A percentile compares a stretch with the other conserved stretches of the same genome.
phyloP scores from a whole-genome alignment of 352 stramenopile genomes.

The Lagenidium sp. region DNA sequence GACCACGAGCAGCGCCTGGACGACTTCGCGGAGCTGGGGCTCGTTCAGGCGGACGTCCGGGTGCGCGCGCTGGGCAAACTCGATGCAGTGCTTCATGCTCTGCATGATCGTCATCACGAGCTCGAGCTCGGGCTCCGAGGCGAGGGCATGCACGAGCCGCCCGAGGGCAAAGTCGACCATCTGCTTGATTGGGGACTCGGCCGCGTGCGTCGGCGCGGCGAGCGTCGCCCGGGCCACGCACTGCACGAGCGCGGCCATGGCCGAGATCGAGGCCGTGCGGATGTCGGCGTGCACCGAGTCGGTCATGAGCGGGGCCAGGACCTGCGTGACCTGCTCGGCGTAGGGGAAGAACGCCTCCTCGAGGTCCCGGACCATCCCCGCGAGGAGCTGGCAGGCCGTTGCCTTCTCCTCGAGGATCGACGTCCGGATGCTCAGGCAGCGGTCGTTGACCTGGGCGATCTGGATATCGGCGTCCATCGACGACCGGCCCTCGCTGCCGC shows the following conservation, averaged over 20 bases:
- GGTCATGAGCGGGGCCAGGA: slow-evolving; percentile 71
- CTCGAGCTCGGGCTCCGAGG: slow-evolving; percentile 76
- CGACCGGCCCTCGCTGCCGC: slow-evolving; percentile 11
- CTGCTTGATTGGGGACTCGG: slow-evolving; percentile 65
- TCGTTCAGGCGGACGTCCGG: slow-evolving; percentile 50
- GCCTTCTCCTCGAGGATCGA: slow-evolving; percentile 79
- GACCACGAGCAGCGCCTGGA: slow-evolving; percentile 64
- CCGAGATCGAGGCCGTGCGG: slow-evolving; percentile 62
- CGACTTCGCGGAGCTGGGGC: slow-evolving; percentile 59
- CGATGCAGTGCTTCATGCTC: slow-evolving; percentile 69
- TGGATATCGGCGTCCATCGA: slow-evolving; percentile 57
- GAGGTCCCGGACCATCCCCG: slow-evolving; percentile 66
- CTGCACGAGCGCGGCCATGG: slow-evolving; percentile 69
- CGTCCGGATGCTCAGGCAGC: slow-evolving; percentile 74
- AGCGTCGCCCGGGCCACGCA: slow-evolving; percentile 45
- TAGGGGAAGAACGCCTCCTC: slow-evolving; percentile 83
- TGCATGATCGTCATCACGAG: slow-evolving; percentile 83
- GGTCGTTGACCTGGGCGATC: slow-evolving; percentile 78
- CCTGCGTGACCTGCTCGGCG: slow-evolving; percentile 75
- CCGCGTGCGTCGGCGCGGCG: slow-evolving; percentile 15
- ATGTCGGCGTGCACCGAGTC: slow-evolving; percentile 84
- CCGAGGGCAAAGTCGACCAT: slow-evolving; percentile 81
- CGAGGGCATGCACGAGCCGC: slow-evolving; percentile 64
- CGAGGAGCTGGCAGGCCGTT: slow-evolving; percentile 72
- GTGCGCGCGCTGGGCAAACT: slow-evolving; percentile 30